phyloP scores from a whole-genome alignment of 768 basidiomycete genomes.

The Mycena haematopus region DNA sequence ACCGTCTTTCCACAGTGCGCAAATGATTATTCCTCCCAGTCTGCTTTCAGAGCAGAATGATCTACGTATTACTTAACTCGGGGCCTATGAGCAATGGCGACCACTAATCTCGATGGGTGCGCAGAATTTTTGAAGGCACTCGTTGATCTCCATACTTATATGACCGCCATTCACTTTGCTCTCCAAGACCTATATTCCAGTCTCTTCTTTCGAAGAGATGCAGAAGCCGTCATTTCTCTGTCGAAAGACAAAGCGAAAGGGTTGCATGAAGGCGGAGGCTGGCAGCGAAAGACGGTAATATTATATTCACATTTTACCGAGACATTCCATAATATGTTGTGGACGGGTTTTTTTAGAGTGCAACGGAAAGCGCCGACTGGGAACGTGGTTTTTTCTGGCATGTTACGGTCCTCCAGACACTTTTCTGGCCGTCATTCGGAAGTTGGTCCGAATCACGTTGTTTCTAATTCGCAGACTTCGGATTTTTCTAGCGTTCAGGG shows the following conservation, averaged over 20 bases:
- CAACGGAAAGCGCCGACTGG: conserved; percentile 54
- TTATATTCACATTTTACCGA: conserved; percentile 27
- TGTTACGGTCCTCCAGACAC: conserved; percentile 84
- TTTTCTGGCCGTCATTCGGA: conserved; percentile 78
- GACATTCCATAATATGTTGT: conserved; percentile 6
- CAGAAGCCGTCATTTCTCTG: conserved; percentile 64
- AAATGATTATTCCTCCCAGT: conserved; percentile 63
- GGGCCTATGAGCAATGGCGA: too few relatives aligned
- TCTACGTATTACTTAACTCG: too few relatives aligned
- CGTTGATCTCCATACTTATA: conserved; percentile 14
- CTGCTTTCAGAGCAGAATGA: conserved; percentile 45
- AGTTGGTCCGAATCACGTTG: conserved; percentile 46
- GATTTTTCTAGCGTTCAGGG: conserved; percentile 69
- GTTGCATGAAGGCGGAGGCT: conserved; percentile 67
- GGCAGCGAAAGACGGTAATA: conserved; percentile 69
- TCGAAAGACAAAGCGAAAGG: conserved; percentile 71
- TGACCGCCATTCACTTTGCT: conserved; percentile 71
- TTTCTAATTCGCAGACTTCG: conserved; percentile 23
- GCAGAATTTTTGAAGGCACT: background rate
- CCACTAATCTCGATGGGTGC: too few relatives aligned
- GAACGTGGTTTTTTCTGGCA: conserved; percentile 67
- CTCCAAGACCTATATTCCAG: conserved; percentile 59
- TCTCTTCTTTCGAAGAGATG: conserved; percentile 61
- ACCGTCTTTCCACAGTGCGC: conserved; percentile 39
- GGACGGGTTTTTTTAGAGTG: conserved; percentile 72